A percentile compares a stretch with the other conserved stretches of the same genome.
Evolutionary conservation across 2,329 filamentous ascomycete genomes (phyloP).

Genomic region (Fusarium heterosporum): DNA sequence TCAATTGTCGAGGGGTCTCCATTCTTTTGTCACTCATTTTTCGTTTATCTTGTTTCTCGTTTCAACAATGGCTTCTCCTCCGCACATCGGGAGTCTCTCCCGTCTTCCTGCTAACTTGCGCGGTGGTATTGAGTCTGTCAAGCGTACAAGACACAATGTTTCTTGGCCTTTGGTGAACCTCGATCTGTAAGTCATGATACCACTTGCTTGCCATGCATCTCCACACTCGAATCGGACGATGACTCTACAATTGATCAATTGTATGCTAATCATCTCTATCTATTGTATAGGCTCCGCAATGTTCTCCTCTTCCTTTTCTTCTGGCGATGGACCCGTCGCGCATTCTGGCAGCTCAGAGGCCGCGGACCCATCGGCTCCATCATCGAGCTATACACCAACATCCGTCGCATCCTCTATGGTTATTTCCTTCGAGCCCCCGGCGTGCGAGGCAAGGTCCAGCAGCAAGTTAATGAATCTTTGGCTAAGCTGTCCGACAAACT

Average conservation of each 20-base stretch:
- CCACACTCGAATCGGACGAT: conserved; percentile 1
- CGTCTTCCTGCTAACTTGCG: conserved; percentile 78
- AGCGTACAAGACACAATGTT: conserved; percentile 66
- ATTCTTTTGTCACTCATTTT: conserved; percentile 17
- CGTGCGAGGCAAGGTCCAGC: conserved; percentile 85
- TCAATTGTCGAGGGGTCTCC: conserved; percentile 5
- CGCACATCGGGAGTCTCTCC: conserved; percentile 73
- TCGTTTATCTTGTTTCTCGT: conserved; percentile 1
- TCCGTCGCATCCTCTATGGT: conserved; percentile 81
- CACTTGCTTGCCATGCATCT: neutral
- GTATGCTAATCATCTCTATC: neutral
- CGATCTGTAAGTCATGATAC: conserved; percentile 69
- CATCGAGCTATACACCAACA: conserved; percentile 76
- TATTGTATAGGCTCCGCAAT: conserved; percentile 76
- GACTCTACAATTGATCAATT: neutral
- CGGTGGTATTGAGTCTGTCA: conserved; percentile 72
- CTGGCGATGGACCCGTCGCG: conserved; percentile 82
- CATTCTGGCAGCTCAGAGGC: conserved; percentile 86
- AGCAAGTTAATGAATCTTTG: conserved; percentile 83
- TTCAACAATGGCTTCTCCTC: conserved; percentile 29
- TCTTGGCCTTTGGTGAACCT: conserved; percentile 72
- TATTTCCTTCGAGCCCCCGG: conserved; percentile 88
- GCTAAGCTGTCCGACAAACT: conserved; percentile 86
- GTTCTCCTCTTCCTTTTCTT: conserved; percentile 90
- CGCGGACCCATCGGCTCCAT: conserved; percentile 86